Evolutionary conservation across 2,329 filamentous ascomycete genomes (phyloP).

Genomic region (Cordyceps pruinosa): DNA sequence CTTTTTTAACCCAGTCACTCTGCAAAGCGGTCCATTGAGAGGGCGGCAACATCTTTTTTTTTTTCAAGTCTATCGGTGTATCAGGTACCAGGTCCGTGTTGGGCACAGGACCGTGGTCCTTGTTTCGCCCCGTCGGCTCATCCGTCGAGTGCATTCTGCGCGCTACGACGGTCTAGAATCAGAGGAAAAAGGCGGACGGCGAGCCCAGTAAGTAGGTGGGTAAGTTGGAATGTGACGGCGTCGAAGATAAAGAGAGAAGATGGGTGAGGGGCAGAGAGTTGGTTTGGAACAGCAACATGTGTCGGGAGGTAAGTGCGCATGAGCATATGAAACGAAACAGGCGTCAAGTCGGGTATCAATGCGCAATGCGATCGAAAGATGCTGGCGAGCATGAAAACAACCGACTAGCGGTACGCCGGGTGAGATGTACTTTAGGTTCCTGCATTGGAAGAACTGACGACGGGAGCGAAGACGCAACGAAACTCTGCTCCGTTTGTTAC

Average conservation of each 20-base stretch:
- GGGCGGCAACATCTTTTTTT: no score
- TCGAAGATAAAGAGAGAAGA: background rate
- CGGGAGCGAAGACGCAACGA: no score
- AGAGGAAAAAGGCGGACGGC: background rate
- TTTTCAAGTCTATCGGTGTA: background rate
- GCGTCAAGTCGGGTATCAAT: conserved; percentile 5
- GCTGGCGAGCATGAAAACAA: background rate
- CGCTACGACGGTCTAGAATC: background rate
- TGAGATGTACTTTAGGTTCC: no score
- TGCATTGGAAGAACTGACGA: no score
- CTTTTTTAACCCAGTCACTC: background rate
- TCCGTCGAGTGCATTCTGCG: background rate
- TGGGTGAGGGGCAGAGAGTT: background rate
- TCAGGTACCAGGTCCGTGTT: background rate
- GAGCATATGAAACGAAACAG: conserved; percentile 9
- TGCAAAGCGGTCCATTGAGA: no score
- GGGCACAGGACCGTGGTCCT: background rate
- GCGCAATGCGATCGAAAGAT: background rate
- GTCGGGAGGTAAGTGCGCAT: background rate
- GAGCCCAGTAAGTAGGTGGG: background rate
- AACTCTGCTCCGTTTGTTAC: background rate
- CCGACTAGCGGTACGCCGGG: background rate
- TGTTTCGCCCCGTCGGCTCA: background rate
- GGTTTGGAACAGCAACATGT: background rate
- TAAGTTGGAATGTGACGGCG: background rate